A percentile compares a stretch with the other conserved stretches of the same genome.
Conservation (phyloP, 179 eudicot genomes). For the Vitellaria paradoxa region DNA sequence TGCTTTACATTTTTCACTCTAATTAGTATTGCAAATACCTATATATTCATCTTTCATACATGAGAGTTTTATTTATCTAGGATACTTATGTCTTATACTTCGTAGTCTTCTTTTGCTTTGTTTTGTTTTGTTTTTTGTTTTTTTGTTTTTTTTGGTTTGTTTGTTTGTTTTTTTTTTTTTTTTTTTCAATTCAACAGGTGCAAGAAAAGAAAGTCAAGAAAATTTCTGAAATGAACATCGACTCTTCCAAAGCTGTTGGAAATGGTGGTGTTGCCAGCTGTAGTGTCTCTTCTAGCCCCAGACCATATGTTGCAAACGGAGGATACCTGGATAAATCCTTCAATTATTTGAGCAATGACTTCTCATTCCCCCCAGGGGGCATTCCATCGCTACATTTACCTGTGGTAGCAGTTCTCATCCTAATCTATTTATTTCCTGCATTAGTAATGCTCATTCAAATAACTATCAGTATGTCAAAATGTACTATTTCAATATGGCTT, state of each 20-base stretch:
- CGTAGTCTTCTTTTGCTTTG: background rate
- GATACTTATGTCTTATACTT: background rate
- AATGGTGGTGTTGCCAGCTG: conserved; percentile 61
- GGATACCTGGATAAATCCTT: conserved; percentile 37
- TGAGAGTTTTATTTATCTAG: too few species aligned
- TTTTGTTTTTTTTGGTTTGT: too few species aligned
- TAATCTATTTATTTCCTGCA: background rate
- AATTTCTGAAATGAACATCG: conserved; percentile 67
- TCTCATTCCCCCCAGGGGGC: conserved; percentile 66
- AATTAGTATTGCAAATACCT: too few species aligned
- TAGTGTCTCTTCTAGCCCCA: conserved; percentile 44
- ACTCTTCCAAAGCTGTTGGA: conserved; percentile 57
- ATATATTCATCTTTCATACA: too few species aligned
- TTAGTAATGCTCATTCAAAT: background rate
- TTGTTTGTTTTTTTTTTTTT: background rate
- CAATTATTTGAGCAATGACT: conserved; percentile 42
- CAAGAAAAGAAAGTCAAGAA: conserved; percentile 94
- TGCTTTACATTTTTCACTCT: background rate
- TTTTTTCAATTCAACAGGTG: conserved; percentile 42
- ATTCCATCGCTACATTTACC: conserved; percentile 75
- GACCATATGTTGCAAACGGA: conserved; percentile 57
- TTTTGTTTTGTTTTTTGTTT: too few species aligned
- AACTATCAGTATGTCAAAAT: too few species aligned
- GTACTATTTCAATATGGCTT: too few species aligned
- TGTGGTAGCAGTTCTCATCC: conserved; percentile 69